A percentile compares a stretch with the other conserved stretches of the same genome.
Evolutionary conservation across 129 eudicot species (phyloP).

Genomic region (Lactuca sativa): DNA sequence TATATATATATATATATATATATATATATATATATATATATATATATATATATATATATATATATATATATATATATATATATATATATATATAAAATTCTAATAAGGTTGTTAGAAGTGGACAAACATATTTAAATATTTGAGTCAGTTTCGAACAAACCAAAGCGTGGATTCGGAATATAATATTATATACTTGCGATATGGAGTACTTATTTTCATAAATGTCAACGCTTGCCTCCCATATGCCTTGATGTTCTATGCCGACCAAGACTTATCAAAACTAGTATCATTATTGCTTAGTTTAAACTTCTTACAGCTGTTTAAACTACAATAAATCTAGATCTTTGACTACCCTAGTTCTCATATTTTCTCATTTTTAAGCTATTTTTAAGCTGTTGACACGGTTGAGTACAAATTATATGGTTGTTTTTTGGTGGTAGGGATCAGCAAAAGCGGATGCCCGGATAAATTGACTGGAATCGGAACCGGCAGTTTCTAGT

Average conservation of each 20-base stretch:
- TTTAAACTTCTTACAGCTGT: slow-evolving; percentile 27
- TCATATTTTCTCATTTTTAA: slow-evolving; percentile 6
- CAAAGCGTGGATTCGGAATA: slow-evolving; percentile 7
- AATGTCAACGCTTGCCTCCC: slow-evolving; percentile 31
- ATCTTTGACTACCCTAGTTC: slow-evolving; percentile 31
- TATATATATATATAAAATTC: background rate
- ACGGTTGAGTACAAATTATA: slow-evolving; percentile 30
- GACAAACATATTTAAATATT: background rate
- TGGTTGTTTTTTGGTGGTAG: slow-evolving; percentile 24
- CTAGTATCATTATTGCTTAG: slow-evolving; percentile 21
- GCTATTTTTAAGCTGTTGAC: slow-evolving; percentile 18
- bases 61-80: no score
- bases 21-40: no score
- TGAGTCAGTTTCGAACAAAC: background rate
- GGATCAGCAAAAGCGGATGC: no score
- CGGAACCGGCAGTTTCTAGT: no score
- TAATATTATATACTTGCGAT: slow-evolving; percentile 13
- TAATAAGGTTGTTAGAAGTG: slow-evolving; percentile 15
- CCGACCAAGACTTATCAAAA: slow-evolving; percentile 21
- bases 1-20: no score
- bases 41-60: no score
- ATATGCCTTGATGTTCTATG: slow-evolving; percentile 16
- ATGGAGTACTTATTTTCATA: slow-evolving; percentile 22
- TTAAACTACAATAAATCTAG: slow-evolving; percentile 13
- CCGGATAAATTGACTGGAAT: no score